phyloP scores from a whole-genome alignment of 2,329 filamentous ascomycete genomes.

The Exophiala viscosa region DNA sequence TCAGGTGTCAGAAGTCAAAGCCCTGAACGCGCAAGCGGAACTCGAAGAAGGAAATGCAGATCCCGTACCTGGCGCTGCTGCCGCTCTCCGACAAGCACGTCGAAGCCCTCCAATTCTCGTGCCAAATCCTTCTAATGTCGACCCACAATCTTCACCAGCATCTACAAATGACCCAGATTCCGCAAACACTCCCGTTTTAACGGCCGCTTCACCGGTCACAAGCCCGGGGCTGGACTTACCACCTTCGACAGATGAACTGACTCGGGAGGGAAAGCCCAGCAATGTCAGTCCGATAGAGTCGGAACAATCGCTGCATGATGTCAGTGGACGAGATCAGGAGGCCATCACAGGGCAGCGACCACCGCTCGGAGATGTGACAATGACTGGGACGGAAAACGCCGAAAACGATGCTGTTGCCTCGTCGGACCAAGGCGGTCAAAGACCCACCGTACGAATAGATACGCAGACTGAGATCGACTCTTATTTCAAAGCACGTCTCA shows the following conservation, averaged over 20 bases:
- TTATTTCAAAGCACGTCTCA: conserved; percentile 20
- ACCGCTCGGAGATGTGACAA: conserved; percentile 10
- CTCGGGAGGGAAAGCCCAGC: conserved; percentile 11
- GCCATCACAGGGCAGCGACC: background rate
- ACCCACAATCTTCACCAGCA: conserved; percentile 48
- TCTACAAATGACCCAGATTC: conserved; percentile 69
- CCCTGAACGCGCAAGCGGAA: background rate
- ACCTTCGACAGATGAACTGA: background rate
- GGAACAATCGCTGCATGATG: background rate
- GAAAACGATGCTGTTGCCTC: background rate
- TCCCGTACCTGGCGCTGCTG: background rate
- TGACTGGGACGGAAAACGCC: conserved; percentile 3
- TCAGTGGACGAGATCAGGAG: background rate
- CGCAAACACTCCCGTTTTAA: conserved; percentile 66
- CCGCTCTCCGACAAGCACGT: background rate
- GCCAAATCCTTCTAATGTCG: conserved; percentile 17
- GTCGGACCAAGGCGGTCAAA: background rate
- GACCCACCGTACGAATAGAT: conserved; percentile 24
- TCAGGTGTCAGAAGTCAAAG: background rate
- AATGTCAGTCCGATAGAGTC: conserved; percentile 12
- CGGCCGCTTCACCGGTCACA: conserved; percentile 67
- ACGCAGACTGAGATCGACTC: conserved; percentile 21
- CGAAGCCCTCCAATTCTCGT: conserved; percentile 11
- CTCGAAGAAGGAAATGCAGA: background rate
- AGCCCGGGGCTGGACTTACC: conserved; percentile 64